Conservation (phyloP, 768 basidiomycete species). For the Tricholoma hemisulphureum region DNA sequence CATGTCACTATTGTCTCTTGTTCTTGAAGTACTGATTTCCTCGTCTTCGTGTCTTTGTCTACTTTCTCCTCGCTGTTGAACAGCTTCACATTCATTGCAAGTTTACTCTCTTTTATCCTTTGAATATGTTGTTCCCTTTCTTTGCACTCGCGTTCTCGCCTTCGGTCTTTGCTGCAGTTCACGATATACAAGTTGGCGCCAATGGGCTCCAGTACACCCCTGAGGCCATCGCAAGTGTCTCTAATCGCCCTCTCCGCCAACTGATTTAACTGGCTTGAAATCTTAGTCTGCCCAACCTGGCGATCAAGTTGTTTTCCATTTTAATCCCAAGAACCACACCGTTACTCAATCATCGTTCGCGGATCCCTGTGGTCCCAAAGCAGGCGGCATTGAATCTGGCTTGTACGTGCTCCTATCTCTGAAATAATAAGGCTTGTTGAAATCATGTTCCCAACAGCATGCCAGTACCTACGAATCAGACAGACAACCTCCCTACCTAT, state of each 20-base stretch:
- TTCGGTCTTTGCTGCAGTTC: constrained; percentile 47
- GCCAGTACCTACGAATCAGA: constrained; percentile 52
- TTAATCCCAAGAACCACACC: constrained; percentile 57
- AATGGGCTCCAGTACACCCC: constrained; percentile 47
- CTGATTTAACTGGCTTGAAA: neutral
- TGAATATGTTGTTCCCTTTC: constrained; percentile 39
- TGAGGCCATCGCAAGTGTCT: constrained; percentile 47
- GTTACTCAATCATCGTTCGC: constrained; percentile 52
- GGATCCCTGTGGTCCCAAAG: constrained; percentile 50
- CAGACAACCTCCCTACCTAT: constrained; percentile 48
- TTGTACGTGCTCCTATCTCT: constrained; percentile 41
- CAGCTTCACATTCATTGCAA: constrained; percentile 31
- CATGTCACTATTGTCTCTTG: too few relatives aligned
- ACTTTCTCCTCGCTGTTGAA: constrained; percentile 20
- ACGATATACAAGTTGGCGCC: constrained; percentile 55
- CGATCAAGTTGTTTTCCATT: constrained; percentile 63
- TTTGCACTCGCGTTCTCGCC: constrained; percentile 50
- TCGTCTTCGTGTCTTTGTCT: constrained; percentile 13
- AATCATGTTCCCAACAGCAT: constrained; percentile 32
- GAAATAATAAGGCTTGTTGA: constrained; percentile 2
- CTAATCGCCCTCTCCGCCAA: neutral
- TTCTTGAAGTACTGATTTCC: constrained; percentile 13
- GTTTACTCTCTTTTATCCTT: constrained; percentile 45
- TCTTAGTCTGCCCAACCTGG: constrained; percentile 46
- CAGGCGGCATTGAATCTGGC: constrained; percentile 55